A percentile compares a stretch with the other conserved stretches of the same genome.
These are phyloP conservation scores for Amanita rimosa DNA, from an alignment of 768 basidiomycete genomes.

Conservation along the genomic window DNA sequence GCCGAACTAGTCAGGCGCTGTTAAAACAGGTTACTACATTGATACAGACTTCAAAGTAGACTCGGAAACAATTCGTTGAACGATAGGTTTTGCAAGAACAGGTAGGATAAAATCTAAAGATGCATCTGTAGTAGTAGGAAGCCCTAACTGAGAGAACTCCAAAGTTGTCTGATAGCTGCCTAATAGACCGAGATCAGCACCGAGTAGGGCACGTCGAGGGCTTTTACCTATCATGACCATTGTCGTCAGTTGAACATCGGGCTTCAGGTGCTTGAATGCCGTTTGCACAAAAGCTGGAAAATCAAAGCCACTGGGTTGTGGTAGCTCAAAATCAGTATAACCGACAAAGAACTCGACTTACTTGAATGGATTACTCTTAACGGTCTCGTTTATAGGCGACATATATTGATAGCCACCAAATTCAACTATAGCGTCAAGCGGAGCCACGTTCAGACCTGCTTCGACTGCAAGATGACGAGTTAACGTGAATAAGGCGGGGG, in stretches of 20 bases:
- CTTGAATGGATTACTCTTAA: slow-evolving; percentile 42
- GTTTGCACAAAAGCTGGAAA: slow-evolving; percentile 49
- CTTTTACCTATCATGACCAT: slow-evolving; percentile 44
- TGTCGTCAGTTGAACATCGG: slow-evolving; percentile 46
- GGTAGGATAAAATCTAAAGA: slow-evolving; percentile 56
- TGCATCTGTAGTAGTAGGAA: slow-evolving; percentile 50
- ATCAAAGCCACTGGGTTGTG: slow-evolving; percentile 40
- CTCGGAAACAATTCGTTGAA: slow-evolving; percentile 55
- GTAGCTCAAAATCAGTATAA: background rate
- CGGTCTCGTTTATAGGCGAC: slow-evolving; percentile 17
- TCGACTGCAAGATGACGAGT: slow-evolving; percentile 56
- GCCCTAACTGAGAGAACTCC: slow-evolving; percentile 42
- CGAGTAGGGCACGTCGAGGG: background rate
- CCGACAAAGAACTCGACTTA: slow-evolving; percentile 14
- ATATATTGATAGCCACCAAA: slow-evolving; percentile 61
- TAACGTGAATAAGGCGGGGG: slow-evolving; percentile 56
- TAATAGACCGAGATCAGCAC: slow-evolving; percentile 13
- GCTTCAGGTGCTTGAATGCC: slow-evolving; percentile 54
- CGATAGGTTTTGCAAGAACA: slow-evolving; percentile 61
- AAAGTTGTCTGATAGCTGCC: slow-evolving; percentile 56
- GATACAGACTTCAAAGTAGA: slow-evolving; percentile 38
- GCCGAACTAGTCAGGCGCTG: background rate
- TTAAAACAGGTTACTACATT: background rate
- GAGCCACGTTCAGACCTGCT: slow-evolving; percentile 46
- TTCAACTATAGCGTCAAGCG: slow-evolving; percentile 54